Evolutionary conservation across 257 asterid species (phyloP), one percentile per base, ranked within the genome.

Genomic region (Plectranthus barbatus): DNA sequence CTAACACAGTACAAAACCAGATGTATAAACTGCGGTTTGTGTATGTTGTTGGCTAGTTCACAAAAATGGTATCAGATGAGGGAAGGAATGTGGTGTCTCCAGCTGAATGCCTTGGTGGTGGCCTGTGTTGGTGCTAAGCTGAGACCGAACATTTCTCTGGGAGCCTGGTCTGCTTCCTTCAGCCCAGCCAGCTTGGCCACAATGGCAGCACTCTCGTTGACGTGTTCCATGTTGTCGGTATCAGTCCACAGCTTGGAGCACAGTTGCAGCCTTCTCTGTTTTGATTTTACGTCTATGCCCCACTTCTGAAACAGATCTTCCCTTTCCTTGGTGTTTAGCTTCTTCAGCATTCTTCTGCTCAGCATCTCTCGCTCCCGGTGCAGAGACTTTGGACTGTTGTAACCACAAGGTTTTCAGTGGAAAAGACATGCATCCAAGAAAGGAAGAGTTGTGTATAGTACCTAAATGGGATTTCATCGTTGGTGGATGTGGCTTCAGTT

Each of bases 61-160:
- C n/a, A 31, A 31, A 6, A 31, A 4, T 31, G 36, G 36, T 51
- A 52, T 71, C 72, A 81, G 40, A 77, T 77, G 68, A 80, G 66
- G 72, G 75, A 68, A 69, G 80, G 79, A 76, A 73, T 50, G 62
- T 81, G 78, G 69, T 72, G 64, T 71, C 67, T 83, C 95, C 96
- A 86, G 79, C 81, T 73, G 74, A 63, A 81, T 26, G 86, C 56
- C 67, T 70, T 77, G 51, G 68, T n/a, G 34, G 58, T 83, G 31
- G 68, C 45, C 4, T 75, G 79, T 44, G 72, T 80, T 10, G 82
- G 83, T 8, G 82, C 67, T 76, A 89, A 79, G 84, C 78, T 92
- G 41, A 92, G 95, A 47, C 96, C 97, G 44, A 89, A 86, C 83
- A 85, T 85, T 71, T 83, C 93, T 45, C 82, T 85, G 9, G 89